A percentile compares a stretch with the other conserved stretches of the same genome.
Evolutionary conservation across 2,329 filamentous ascomycete species (phyloP).

Genomic region (Leptoxyphium fumago): DNA sequence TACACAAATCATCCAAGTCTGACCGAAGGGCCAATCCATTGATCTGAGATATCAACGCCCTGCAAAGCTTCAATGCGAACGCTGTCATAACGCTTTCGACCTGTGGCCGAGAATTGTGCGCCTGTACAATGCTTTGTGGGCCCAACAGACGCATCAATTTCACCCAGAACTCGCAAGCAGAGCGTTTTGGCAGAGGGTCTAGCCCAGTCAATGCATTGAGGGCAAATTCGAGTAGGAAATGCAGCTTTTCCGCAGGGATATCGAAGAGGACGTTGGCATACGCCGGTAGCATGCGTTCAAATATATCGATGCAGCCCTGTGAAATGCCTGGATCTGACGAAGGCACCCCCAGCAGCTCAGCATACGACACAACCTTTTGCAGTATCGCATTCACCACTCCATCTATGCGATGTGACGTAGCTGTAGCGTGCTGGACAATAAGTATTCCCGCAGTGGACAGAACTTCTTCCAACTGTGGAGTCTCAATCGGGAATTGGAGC

Average conservation of each 20-base stretch:
- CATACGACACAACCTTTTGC: conserved; percentile 46
- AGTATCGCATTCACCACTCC: conserved; percentile 39
- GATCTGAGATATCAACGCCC: conserved; percentile 48
- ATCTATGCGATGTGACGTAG: conserved; percentile 27
- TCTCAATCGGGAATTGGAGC: conserved; percentile 38
- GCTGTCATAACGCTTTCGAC: conserved; percentile 34
- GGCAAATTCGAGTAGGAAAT: conserved; percentile 57
- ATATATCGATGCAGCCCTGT: conserved; percentile 59
- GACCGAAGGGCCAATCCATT: conserved; percentile 54
- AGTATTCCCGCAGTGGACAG: conserved; percentile 60
- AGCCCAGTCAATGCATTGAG: conserved; percentile 54
- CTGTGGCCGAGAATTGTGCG: conserved; percentile 7
- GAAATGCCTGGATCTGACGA: conserved; percentile 56
- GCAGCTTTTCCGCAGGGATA: conserved; percentile 41
- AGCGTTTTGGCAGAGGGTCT: conserved; percentile 61
- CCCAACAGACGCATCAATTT: conserved; percentile 28
- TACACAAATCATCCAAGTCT: conserved; percentile 55
- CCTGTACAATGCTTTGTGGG: conserved; percentile 9
- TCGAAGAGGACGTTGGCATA: conserved; percentile 48
- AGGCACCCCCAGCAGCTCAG: conserved; percentile 47
- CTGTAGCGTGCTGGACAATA: conserved; percentile 29
- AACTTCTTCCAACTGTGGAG: conserved; percentile 51
- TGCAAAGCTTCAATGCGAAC: conserved; percentile 46
- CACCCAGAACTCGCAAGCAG: conserved; percentile 65
- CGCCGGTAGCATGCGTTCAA: conserved; percentile 47